phyloP scores from a whole-genome alignment of 495 filamentous ascomycete genomes.

The Penicillium longicatenatum region DNA sequence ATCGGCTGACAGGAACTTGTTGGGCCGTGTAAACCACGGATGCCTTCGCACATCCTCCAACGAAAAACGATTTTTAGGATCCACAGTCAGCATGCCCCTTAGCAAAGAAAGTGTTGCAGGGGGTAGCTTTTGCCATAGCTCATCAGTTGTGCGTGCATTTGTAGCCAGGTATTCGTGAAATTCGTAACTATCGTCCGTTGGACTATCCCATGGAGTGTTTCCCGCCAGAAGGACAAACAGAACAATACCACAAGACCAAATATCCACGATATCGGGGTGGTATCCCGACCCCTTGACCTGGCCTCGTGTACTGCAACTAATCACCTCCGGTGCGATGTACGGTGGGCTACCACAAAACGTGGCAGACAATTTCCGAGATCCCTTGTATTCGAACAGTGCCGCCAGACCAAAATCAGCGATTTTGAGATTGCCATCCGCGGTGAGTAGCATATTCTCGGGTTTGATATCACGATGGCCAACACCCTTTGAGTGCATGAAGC shows the following conservation, averaged over 20 bases:
- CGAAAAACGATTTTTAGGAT: constrained; percentile 74
- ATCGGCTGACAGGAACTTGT: constrained; percentile 70
- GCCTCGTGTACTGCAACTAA: constrained; percentile 49
- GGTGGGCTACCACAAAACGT: constrained; percentile 96
- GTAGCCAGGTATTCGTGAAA: constrained; percentile 82
- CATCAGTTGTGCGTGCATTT: constrained; percentile 76
- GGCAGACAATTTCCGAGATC: constrained; percentile 71
- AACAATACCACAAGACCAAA: constrained; percentile 97
- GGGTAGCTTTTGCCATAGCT: constrained; percentile 83
- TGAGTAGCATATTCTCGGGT: constrained; percentile 86
- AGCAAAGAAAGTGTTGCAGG: constrained; percentile 79
- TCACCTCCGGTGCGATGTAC: constrained; percentile 96
- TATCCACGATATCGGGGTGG: constrained; percentile 79
- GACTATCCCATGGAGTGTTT: constrained; percentile 98
- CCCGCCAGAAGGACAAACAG: constrained; percentile 93
- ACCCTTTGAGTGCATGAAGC: constrained; percentile 92
- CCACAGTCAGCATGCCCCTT: constrained; percentile 89
- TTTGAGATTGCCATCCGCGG: constrained; percentile 83
- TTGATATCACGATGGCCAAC: constrained; percentile 90
- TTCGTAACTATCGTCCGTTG: constrained; percentile 76
- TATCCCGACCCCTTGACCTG: constrained; percentile 66
- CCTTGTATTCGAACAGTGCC: constrained; percentile 88
- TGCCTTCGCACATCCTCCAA: constrained; percentile 87
- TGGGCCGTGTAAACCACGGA: constrained; percentile 90
- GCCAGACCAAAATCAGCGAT: constrained; percentile 97